Conservation (phyloP, 116 monocot species). For the Iris pallida region DNA sequence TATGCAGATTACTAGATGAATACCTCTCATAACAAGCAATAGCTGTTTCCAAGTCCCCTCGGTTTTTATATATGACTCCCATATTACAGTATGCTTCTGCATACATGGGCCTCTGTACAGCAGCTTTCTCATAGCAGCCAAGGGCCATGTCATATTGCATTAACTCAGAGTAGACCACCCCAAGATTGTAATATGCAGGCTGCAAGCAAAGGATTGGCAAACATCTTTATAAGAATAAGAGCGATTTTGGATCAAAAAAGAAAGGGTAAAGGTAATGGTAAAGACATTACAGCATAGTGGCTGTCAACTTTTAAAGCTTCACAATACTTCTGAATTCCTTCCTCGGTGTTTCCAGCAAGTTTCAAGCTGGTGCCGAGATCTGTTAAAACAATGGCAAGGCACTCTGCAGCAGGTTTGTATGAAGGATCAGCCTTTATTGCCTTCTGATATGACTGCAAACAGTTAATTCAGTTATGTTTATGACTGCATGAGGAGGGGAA, state of each 20-base stretch:
- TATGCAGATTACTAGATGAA: background rate
- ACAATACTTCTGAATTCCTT: slow-evolving; percentile 93
- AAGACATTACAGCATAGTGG: slow-evolving; percentile 75
- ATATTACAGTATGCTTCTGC: slow-evolving; percentile 99
- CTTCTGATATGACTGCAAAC: slow-evolving; percentile 84
- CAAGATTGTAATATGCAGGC: slow-evolving; percentile 99
- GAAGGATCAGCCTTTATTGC: slow-evolving; percentile 79
- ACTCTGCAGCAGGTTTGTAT: slow-evolving; percentile 92
- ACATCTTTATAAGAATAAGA: slow-evolving; percentile 9
- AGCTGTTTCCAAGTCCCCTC: slow-evolving; percentile 90
- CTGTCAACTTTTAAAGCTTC: slow-evolving; percentile 84
- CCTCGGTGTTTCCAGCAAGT: slow-evolving; percentile 89
- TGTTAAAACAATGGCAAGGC: slow-evolving; percentile 92
- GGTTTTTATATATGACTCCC: slow-evolving; percentile 98
- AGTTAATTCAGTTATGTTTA: background rate
- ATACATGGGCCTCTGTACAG: slow-evolving; percentile 91
- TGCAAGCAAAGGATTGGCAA: slow-evolving; percentile 25
- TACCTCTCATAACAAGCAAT: slow-evolving; percentile 98
- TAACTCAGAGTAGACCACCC: slow-evolving; percentile 98
- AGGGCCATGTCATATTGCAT: slow-evolving; percentile 97
- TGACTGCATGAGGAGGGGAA: background rate
- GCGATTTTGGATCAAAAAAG: background rate
- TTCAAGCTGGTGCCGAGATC: slow-evolving; percentile 97
- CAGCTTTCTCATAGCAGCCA: slow-evolving; percentile 97
- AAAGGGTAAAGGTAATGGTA: background rate